Evolutionary conservation across 1,284 basidiomycete genomes (phyloP).

Genomic region (Fistulinella staudtii): DNA sequence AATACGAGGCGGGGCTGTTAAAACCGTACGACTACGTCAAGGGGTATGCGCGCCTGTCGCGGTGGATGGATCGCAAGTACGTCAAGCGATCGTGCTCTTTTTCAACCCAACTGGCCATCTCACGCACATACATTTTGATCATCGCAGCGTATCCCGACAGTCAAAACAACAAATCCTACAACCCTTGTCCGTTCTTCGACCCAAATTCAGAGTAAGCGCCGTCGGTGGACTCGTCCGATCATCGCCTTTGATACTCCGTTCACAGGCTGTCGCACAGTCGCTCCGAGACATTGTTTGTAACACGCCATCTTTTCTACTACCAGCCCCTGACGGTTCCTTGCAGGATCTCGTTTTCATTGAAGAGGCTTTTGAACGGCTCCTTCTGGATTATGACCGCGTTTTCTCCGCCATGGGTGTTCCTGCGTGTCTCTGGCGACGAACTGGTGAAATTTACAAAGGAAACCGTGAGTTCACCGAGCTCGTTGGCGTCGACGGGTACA

Average conservation of each 20-base stretch:
- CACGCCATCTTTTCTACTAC: too few relatives aligned
- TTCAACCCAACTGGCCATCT: background rate
- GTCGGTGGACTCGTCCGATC: background rate
- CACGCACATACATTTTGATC: background rate
- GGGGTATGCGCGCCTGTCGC: conserved; percentile 82
- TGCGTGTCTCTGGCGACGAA: conserved; percentile 93
- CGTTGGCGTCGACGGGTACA: conserved; percentile 77
- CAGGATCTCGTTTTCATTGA: conserved; percentile 96
- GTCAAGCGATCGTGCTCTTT: conserved; percentile 17
- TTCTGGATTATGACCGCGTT: conserved; percentile 94
- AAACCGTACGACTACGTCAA: conserved; percentile 97
- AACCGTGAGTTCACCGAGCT: conserved; percentile 93
- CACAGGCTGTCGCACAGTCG: conserved; percentile 81
- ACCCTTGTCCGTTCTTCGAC: conserved; percentile 85
- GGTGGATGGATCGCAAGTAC: conserved; percentile 94
- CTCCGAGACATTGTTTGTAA: conserved; percentile 76
- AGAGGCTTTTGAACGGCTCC: conserved; percentile 92
- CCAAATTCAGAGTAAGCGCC: conserved; percentile 78
- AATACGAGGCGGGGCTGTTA: conserved; percentile 93
- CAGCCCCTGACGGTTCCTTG: too few relatives aligned
- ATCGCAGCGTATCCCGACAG: conserved; percentile 73
- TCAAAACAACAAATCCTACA: conserved; percentile 89
- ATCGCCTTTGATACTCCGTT: background rate
- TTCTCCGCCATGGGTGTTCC: conserved; percentile 96
- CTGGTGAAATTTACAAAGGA: conserved; percentile 97